Evolutionary conservation across 257 asterid genomes (phyloP).

Genomic region (Capsicum rhomboideum): DNA sequence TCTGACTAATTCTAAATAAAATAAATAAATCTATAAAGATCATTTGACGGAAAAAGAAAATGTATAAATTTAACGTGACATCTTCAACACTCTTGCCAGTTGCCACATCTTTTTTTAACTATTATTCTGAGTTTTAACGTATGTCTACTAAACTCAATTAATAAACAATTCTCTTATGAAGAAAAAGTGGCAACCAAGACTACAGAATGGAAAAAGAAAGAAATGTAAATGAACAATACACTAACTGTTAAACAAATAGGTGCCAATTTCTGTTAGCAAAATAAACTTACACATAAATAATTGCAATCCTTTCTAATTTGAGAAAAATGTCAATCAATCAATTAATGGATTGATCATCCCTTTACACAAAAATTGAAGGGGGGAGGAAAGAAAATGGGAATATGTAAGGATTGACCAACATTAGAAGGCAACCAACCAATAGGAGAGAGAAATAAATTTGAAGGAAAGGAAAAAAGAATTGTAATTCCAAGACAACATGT

Average conservation of each 20-base stretch:
- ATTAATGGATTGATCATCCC: slow-evolving; percentile 83
- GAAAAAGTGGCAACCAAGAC: not conserved
- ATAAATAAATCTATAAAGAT: not conserved
- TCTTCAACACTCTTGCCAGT: not conserved
- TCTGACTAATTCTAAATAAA: not conserved
- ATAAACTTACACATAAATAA: not conserved
- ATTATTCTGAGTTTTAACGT: not conserved
- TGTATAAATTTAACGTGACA: not conserved
- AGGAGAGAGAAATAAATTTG: slow-evolving; percentile 8
- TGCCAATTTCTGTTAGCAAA: not conserved
- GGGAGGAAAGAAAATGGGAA: slow-evolving; percentile 31
- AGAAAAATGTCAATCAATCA: slow-evolving; percentile 35
- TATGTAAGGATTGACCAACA: slow-evolving; percentile 41
- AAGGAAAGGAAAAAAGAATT: slow-evolving; percentile 28
- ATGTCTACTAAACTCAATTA: not conserved
- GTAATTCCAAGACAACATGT: slow-evolving; percentile 37
- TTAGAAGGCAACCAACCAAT: slow-evolving; percentile 46
- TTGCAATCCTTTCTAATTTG: slow-evolving; percentile 2
- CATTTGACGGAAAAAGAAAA: not conserved
- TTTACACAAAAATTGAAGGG: slow-evolving; percentile 88
- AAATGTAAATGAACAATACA: not conserved
- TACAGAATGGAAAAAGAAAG: not conserved
- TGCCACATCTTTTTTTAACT: not conserved
- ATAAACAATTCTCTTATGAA: not conserved
- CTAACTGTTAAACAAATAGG: not conserved